A percentile compares a stretch with the other conserved stretches of the same genome.
Conservation (phyloP, 345 rosid species). For the Arabidopsis suecica region DNA sequence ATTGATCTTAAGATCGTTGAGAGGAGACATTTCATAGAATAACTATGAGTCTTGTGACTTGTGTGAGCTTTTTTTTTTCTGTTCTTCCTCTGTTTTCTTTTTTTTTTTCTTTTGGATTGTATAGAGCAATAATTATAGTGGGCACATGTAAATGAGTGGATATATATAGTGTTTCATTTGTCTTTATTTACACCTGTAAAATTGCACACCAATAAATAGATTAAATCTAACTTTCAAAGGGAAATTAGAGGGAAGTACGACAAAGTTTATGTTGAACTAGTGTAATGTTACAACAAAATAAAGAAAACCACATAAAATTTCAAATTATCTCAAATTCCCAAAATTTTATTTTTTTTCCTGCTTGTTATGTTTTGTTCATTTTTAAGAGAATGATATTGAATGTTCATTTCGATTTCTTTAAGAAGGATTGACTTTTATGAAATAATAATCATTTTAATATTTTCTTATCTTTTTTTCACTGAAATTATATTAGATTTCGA, state of each 20-base stretch:
- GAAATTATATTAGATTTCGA: too few relatives aligned
- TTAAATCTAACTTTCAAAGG: background rate
- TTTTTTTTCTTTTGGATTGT: conserved; percentile 17
- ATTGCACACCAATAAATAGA: background rate
- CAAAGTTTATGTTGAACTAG: conserved; percentile 31
- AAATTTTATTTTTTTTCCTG: background rate
- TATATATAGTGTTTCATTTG: conserved; percentile 28
- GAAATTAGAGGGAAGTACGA: conserved; percentile 18
- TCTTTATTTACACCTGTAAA: conserved; percentile 25
- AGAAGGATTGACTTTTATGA: conserved; percentile 22
- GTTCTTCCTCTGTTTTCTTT: conserved; percentile 23
- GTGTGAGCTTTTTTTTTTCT: conserved; percentile 6
- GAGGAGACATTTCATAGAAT: conserved; percentile 48
- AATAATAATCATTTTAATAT: background rate
- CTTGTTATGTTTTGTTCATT: conserved; percentile 25
- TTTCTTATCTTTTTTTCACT: too few relatives aligned
- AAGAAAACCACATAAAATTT: conserved; percentile 25
- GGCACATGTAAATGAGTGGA: conserved; percentile 40
- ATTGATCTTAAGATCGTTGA: conserved; percentile 51
- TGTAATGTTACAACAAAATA: background rate
- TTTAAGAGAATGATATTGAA: background rate
- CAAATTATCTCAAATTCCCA: conserved; percentile 36
- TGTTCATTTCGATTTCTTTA: conserved; percentile 12
- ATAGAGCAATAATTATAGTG: conserved; percentile 38
- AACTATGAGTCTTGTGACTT: conserved; percentile 34